phyloP scores from a whole-genome alignment of 2,329 filamentous ascomycete species.

The Cercospora sp. region DNA sequence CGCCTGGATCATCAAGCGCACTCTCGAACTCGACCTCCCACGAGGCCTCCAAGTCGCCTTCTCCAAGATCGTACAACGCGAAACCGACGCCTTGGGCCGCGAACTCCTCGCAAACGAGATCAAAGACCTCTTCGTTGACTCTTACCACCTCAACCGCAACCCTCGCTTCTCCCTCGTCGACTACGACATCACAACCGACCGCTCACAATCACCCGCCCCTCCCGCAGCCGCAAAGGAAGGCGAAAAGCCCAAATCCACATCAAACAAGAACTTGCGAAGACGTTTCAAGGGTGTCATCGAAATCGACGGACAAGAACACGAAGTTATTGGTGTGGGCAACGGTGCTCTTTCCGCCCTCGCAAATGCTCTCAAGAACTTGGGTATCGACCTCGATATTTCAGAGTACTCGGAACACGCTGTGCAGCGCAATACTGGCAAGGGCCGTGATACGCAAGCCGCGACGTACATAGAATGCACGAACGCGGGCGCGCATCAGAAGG shows the following conservation, averaged over 20 bases:
- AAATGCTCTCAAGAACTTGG: conserved; percentile 73
- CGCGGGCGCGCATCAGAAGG: conserved; percentile 64
- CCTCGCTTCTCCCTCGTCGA: conserved; percentile 84
- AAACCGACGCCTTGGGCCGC: conserved; percentile 75
- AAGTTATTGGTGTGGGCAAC: conserved; percentile 77
- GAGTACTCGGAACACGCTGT: conserved; percentile 98
- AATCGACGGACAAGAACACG: conserved; percentile 77
- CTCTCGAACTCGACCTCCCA: conserved; percentile 87
- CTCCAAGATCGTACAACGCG: conserved; percentile 78
- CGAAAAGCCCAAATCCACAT: conserved; percentile 60
- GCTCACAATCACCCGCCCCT: conserved; percentile 71
- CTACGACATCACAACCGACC: conserved; percentile 86
- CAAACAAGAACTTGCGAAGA: conserved; percentile 70
- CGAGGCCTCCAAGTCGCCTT: conserved; percentile 91
- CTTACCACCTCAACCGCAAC: conserved; percentile 81
- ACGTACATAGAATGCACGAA: conserved; percentile 89
- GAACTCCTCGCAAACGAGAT: conserved; percentile 86
- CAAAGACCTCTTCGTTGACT: conserved; percentile 79
- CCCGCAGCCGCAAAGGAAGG: conserved; percentile 47
- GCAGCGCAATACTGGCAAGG: conserved; percentile 27
- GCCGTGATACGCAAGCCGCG: conserved; percentile 85
- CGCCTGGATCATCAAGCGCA: conserved; percentile 88
- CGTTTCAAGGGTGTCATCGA: conserved; percentile 82
- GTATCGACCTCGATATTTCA: conserved; percentile 83
- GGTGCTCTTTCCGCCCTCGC: conserved; percentile 88